Percentiles rank a stretch among this genome's conserved stretches.
phyloP scores from a whole-genome alignment of 1,284 basidiomycete genomes.

The Ceratobasidium sp. region DNA sequence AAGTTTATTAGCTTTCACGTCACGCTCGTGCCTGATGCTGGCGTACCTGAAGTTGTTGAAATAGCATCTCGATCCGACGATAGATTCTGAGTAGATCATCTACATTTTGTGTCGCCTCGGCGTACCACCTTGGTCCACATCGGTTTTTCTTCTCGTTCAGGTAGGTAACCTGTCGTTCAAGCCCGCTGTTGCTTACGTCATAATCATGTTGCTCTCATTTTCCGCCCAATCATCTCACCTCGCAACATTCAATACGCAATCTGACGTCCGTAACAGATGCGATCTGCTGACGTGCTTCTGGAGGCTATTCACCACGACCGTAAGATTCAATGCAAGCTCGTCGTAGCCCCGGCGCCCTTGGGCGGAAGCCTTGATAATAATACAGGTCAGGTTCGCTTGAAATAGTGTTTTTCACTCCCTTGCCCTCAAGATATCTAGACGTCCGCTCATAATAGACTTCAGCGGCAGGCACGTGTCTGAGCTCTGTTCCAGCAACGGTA shows the following conservation, averaged over 20 bases:
- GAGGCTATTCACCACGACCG: background rate
- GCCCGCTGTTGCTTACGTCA: background rate
- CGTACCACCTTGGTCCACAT: background rate
- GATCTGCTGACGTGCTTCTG: background rate
- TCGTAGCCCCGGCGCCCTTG: background rate
- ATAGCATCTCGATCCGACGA: background rate
- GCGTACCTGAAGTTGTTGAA: background rate
- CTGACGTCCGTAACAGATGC: too few relatives aligned
- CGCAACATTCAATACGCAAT: background rate
- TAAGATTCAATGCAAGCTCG: background rate
- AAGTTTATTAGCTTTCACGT: background rate
- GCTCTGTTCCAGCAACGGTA: background rate
- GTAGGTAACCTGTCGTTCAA: background rate
- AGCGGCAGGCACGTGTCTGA: background rate
- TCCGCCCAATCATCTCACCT: background rate
- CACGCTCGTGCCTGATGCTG: background rate
- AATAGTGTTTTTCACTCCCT: background rate
- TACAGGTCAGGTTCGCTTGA: background rate
- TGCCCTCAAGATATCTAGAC: background rate
- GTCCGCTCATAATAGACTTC: background rate
- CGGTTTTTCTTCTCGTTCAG: background rate
- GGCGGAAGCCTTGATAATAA: background rate
- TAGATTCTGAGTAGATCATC: background rate
- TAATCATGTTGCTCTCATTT: background rate
- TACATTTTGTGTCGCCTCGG: background rate